A percentile compares a stretch with the other conserved stretches of the same genome.
phyloP scores from a whole-genome alignment of 2,329 filamentous ascomycete species.

The Trichoderma lentiforme region DNA sequence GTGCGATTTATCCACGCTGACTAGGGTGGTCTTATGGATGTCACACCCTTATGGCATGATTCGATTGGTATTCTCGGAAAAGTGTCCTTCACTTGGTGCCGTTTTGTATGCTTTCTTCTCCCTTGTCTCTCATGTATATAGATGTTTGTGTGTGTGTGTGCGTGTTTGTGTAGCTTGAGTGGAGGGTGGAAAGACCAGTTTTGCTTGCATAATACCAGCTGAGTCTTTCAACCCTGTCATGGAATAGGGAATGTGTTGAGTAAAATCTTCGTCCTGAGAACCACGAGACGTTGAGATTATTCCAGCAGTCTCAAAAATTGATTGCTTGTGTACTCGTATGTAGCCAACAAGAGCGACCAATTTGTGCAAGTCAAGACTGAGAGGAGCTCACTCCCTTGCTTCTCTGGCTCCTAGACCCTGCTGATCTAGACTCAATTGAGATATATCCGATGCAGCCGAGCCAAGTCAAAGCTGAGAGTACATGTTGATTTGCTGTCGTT shows the following conservation, averaged over 20 bases:
- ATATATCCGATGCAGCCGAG: constrained; percentile 6
- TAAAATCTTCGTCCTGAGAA: not conserved
- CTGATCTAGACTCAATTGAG: not conserved
- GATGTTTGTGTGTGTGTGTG: too few species aligned
- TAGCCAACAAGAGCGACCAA: not conserved
- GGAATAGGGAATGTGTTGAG: not conserved
- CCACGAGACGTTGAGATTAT: not conserved
- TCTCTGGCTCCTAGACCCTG: not conserved
- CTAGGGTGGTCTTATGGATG: not conserved
- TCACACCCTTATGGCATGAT: not conserved
- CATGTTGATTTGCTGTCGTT: not conserved
- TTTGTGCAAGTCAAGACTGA: not conserved
- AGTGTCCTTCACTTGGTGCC: not conserved
- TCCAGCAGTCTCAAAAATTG: not conserved
- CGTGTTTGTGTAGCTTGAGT: not conserved
- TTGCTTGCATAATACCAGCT: not conserved
- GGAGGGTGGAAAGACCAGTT: not conserved
- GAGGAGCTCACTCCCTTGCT: not conserved
- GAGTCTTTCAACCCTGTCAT: not conserved
- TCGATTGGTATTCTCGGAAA: not conserved
- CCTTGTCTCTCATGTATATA: not conserved
- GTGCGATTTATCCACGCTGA: not conserved
- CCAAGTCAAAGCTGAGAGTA: not conserved
- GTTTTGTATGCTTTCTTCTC: not conserved
- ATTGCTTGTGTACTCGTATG: not conserved